Base-by-base conservation (phyloP, 495 filamentous ascomycete species). In the Xanthoparmelia taractica region DNA sequence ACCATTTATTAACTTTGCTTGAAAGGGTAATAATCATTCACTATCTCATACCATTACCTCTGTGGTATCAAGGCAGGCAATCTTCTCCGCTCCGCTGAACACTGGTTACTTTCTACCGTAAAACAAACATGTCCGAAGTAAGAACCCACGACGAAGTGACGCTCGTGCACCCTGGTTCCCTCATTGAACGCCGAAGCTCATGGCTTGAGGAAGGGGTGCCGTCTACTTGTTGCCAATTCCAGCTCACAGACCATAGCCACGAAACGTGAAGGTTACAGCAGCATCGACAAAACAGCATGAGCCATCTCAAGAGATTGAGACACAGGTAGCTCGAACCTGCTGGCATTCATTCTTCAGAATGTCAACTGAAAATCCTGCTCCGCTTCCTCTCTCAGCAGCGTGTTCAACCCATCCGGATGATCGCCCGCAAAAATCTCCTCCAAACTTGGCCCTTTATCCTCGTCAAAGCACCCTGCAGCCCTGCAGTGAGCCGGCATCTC, bases 401-500 rank as follows among this genome's bases (percentile, higher is more conserved):
- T 52, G 23, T 63, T 57, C 57, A 65, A 38, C 1, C 73, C 74
- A 29, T 23, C 27, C 6, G 60, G 50, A 52, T 62, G 36, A 56
- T 54, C 60, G 20, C 67, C 68, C 27, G 71, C 70, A 34, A 45
- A 56, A 2, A 58, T 40, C 37, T 65, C 62, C 45, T 59, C 63
- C 55, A 63, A 27, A 33, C 55, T 59, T 40, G 68, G 61, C 40
- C 70, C 69, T 6, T 73, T 69, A 25, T 71, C 63, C 40, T 70
- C 64, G 47, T 77, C 75, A 47, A 80, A 75, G 58, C 70, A 74
- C 43, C 73, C 77, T 12, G 68, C 72, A 27, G 69, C 63, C 67
- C 73, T 73, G 69, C 75, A 78, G 27, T 71, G 69, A 29, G 66
- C 63, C 77, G 75, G 77, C 73, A 75, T 77, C 41, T 78, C 74